Conservation (phyloP, 805 yeast genomes). For the Spathaspora gorwiae region DNA sequence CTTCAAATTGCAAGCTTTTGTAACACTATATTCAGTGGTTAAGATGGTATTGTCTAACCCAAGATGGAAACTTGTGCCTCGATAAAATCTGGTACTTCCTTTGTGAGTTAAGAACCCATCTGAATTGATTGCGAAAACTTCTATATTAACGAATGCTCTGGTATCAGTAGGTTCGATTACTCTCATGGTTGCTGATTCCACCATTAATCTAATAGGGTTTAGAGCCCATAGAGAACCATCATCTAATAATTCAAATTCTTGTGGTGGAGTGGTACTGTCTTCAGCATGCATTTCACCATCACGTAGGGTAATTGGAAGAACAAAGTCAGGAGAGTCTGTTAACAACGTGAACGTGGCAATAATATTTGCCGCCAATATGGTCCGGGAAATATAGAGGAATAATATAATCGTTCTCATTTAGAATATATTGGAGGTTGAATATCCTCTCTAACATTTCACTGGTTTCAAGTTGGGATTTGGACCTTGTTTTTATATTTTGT, state of each 20-base stretch:
- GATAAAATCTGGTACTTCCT: not conserved
- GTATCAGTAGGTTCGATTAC: not conserved
- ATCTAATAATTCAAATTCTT: not conserved
- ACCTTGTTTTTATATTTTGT: too few relatives aligned
- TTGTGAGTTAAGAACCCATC: not conserved
- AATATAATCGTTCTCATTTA: too few relatives aligned
- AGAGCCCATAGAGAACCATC: not conserved
- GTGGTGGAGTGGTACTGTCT: not conserved
- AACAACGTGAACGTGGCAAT: not conserved
- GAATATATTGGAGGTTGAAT: too few relatives aligned
- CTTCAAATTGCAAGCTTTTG: not conserved
- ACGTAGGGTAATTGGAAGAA: not conserved
- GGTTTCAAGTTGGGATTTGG: too few relatives aligned
- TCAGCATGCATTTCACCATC: not conserved
- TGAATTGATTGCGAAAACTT: not conserved
- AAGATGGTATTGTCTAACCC: not conserved
- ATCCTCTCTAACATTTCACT: too few relatives aligned
- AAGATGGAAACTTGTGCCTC: not conserved
- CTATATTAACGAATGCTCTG: not conserved
- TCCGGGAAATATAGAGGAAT: too few relatives aligned
- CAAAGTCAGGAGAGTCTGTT: not conserved
- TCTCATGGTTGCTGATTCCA: not conserved
- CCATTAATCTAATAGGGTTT: not conserved
- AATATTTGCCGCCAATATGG: not conserved
- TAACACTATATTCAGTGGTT: not conserved